phyloP scores from a whole-genome alignment of 2,329 filamentous ascomycete genomes.

The Cladophialophora chaetospira region DNA sequence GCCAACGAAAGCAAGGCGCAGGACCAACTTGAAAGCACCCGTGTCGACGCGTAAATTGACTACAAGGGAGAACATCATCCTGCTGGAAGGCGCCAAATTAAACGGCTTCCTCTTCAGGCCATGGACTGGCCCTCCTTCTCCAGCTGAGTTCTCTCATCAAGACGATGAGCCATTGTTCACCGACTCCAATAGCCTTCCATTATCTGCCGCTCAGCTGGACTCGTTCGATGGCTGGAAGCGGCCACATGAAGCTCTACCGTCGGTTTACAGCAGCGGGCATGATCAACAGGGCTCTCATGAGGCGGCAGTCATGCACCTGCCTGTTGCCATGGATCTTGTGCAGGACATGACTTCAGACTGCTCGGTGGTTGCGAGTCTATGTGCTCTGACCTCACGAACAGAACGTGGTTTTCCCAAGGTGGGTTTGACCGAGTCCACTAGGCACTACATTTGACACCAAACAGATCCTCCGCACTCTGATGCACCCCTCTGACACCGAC shows the following conservation, averaged over 20 bases:
- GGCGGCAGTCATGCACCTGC: slow-evolving; percentile 60
- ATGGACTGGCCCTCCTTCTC: slow-evolving; percentile 68
- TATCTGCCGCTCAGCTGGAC: slow-evolving; percentile 72
- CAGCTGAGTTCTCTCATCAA: slow-evolving; percentile 62
- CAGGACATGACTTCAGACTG: slow-evolving; percentile 97
- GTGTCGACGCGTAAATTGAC: slow-evolving; percentile 62
- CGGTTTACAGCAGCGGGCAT: slow-evolving; percentile 37
- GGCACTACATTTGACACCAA: slow-evolving; percentile 15
- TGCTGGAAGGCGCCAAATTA: slow-evolving; percentile 75
- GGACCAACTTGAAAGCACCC: slow-evolving; percentile 32
- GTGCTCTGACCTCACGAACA: slow-evolving; percentile 72
- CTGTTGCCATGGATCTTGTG: slow-evolving; percentile 71
- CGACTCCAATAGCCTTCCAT: slow-evolving; percentile 67
- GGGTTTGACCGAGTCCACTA: slow-evolving; percentile 34
- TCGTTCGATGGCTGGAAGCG: slow-evolving; percentile 86
- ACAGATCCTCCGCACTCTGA: slow-evolving; percentile 69
- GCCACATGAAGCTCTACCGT: slow-evolving; percentile 66
- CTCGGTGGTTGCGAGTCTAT: slow-evolving; percentile 93
- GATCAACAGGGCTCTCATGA: slow-evolving; percentile 25
- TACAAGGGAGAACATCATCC: slow-evolving; percentile 72
- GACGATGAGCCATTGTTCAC: slow-evolving; percentile 60
- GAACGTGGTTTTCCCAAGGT: slow-evolving; percentile 70
- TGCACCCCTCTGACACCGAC: slow-evolving; percentile 72
- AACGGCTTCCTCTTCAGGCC: slow-evolving; percentile 83
- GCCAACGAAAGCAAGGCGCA: slow-evolving; percentile 10